Base-by-base conservation (phyloP, 768 basidiomycete species). In the Heimioporus sp. region DNA sequence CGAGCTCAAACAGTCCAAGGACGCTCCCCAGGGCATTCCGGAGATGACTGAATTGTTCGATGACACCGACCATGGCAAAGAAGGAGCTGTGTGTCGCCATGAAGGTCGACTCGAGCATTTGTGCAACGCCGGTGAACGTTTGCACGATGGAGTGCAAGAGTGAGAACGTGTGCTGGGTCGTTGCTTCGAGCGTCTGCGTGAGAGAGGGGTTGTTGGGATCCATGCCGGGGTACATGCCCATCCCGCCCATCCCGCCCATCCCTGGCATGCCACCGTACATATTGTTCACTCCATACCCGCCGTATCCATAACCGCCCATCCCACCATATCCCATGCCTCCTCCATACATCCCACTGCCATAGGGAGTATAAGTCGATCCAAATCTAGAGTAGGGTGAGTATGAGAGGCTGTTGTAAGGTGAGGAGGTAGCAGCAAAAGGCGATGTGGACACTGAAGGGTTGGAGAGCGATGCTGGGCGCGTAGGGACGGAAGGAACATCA, bases 41-140 rank as follows among this genome's bases (percentile, higher is more conserved):
- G 39, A 98, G 81, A 60, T 92, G 91, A 3, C 85, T 85, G 62
- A 99, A 87, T 65, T 99, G 97, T 64, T 99, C 97, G 36, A 95
- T 80, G 41, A 99, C 96, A 55, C 92, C 91, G 46, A 95, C 92
- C 87, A 96, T 93, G 51, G 93, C 92, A 68, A 95, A 96, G 72
- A 96, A 96, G 10, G 86, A 89, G 1, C 90, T 92, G 69, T 96
- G 93, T 0, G 93, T 96, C 3, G 96, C 96, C 87, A 98, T 90
- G 72, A 96, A 98, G 6, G 96, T 98, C 32, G 84, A 87, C 69
- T 98, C 96, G 65, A 99, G 86, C 85, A 99, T 95, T 68, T 98
- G 96, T 0, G 96, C 87, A 55, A 99, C 86, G 20, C 95, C 95
- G 0, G 85, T 79, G 72, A 98, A 96, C 5, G 95, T 97, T 62